Conservation (phyloP, 495 filamentous ascomycete genomes). For the Penicillium maclennaniae region DNA sequence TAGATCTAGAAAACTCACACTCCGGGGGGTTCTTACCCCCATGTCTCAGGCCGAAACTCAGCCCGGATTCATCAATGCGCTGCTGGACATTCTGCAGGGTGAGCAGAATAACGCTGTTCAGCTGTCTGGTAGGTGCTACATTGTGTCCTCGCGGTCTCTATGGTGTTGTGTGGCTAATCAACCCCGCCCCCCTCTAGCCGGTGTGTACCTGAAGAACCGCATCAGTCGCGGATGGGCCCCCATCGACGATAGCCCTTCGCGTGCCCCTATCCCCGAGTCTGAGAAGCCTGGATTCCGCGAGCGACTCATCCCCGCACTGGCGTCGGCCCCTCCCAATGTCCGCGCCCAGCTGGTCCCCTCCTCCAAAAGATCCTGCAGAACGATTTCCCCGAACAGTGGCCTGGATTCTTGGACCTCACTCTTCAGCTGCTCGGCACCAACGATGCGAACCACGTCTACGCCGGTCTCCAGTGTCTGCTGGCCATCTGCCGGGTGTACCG, state of each 20-base stretch:
- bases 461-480: constrained; percentile 88
- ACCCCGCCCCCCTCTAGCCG: constrained; percentile 54
- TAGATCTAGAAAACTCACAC: constrained; percentile 12
- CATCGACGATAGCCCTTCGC: constrained; percentile 61
- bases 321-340: constrained; percentile 70
- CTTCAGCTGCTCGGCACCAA: constrained; percentile 78
- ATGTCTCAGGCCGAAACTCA: constrained; percentile 79
- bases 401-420: constrained; percentile 85
- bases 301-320: constrained; percentile 82
- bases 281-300: constrained; percentile 86
- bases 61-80: constrained; percentile 82
- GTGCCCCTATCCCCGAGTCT: constrained; percentile 72
- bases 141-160: constrained; percentile 2
- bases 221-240: constrained; percentile 85
- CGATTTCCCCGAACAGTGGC: constrained; percentile 94
- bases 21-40: constrained; percentile 9
- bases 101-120: constrained; percentile 82
- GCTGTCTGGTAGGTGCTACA: constrained; percentile 66
- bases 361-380: constrained; percentile 93
- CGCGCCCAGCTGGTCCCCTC: constrained; percentile 85
- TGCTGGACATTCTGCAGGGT: constrained; percentile 82
- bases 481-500: constrained; percentile 90
- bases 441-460: constrained; percentile 80
- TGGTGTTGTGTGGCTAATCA: constrained; percentile 6
- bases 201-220: constrained; percentile 96